phyloP scores from a whole-genome alignment of 2,329 filamentous ascomycete genomes.

The Stromatinia cepivora region DNA sequence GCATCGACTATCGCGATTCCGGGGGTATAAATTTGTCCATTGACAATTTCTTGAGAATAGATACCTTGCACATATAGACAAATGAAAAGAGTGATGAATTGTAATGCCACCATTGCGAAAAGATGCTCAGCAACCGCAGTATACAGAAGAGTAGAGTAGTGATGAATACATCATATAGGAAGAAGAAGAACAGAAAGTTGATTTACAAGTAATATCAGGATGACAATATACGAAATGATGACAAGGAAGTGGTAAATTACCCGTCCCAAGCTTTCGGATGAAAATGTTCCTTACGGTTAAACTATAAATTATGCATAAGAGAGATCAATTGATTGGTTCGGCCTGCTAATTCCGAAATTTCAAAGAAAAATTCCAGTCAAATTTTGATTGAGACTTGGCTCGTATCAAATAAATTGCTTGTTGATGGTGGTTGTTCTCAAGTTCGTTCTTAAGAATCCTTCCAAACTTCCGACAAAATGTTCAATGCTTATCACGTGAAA shows the following conservation, averaged over 20 bases:
- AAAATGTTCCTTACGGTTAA: constrained; percentile 6
- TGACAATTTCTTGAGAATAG: constrained; percentile 55
- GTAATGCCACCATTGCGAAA: constrained; percentile 26
- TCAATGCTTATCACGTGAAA: neutral
- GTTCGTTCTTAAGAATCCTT: neutral
- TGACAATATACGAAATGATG: constrained; percentile 19
- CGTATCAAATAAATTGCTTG: constrained; percentile 32
- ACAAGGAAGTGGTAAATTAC: constrained; percentile 13
- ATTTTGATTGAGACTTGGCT: constrained; percentile 22
- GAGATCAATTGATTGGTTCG: constrained; percentile 20
- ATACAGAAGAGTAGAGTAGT: neutral
- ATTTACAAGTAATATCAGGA: constrained; percentile 19
- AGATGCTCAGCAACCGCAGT: neutral
- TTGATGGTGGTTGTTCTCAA: neutral
- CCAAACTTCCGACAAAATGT: neutral
- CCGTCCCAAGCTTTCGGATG: neutral
- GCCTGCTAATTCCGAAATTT: neutral
- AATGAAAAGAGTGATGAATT: constrained; percentile 26
- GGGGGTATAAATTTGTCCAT: constrained; percentile 69
- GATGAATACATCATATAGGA: constrained; percentile 9
- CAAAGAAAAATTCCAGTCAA: neutral
- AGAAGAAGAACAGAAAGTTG: constrained; percentile 5
- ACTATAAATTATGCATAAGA: constrained; percentile 25
- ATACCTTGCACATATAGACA: constrained; percentile 28
- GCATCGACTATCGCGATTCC: constrained; percentile 67